A percentile compares a stretch with the other conserved stretches of the same genome.
phyloP scores from a whole-genome alignment of 768 basidiomycete genomes.

The Glaciozyma martinii region DNA sequence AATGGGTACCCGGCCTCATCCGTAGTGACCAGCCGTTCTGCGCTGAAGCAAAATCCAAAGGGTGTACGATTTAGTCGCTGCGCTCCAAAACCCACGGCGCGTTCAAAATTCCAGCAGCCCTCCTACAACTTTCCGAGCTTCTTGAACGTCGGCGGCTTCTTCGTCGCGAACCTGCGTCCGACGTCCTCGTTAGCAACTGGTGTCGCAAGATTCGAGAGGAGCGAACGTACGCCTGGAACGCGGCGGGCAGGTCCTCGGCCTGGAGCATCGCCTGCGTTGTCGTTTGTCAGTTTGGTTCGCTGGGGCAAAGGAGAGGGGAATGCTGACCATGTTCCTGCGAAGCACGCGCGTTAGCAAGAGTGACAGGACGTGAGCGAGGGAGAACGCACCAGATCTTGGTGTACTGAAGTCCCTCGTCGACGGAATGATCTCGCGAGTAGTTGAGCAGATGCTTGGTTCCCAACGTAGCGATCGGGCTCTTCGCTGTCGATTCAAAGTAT shows the following conservation, averaged over 20 bases:
- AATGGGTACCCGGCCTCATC: too few species aligned
- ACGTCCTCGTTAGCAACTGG: too few species aligned
- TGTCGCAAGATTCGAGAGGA: neutral
- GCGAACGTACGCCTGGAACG: constrained; percentile 15
- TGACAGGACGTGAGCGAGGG: neutral
- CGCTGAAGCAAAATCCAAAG: too few species aligned
- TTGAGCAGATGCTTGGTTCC: constrained; percentile 69
- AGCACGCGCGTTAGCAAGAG: too few species aligned
- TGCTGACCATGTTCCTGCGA: constrained; percentile 23
- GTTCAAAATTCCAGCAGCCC: too few species aligned
- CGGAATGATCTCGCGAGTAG: constrained; percentile 67
- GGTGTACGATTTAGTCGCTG: too few species aligned
- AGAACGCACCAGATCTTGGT: constrained; percentile 17
- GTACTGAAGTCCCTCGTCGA: constrained; percentile 32
- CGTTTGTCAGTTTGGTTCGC: constrained; percentile 2
- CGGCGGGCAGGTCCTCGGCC: constrained; percentile 37
- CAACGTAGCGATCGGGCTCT: constrained; percentile 68
- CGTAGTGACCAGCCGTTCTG: too few species aligned
- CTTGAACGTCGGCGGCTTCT: neutral
- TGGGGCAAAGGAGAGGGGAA: neutral
- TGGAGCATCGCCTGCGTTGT: constrained; percentile 45
- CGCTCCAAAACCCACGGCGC: too few species aligned
- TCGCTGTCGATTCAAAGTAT: constrained; percentile 36
- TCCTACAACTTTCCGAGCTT: neutral
- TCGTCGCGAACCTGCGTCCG: neutral